phyloP scores from a whole-genome alignment of 2,329 filamentous ascomycete genomes.

The Cryphonectria japonica region DNA sequence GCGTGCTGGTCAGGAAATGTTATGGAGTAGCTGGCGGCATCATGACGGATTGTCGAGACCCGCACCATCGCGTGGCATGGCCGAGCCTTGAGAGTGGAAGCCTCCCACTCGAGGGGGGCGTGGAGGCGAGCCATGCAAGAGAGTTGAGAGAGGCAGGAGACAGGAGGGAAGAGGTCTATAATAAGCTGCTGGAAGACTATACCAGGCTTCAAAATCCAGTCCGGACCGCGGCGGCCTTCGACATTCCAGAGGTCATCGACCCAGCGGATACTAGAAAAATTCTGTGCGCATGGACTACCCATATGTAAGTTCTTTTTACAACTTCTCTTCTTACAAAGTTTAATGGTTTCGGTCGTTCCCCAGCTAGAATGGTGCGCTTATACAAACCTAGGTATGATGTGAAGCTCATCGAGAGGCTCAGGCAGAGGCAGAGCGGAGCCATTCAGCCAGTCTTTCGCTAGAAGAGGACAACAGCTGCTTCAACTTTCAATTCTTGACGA shows the following conservation, averaged over 20 bases:
- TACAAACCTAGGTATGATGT: constrained; percentile 14
- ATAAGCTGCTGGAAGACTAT: constrained; percentile 63
- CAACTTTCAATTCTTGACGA: too few relatives aligned
- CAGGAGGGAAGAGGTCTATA: constrained; percentile 54
- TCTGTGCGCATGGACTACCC: constrained; percentile 57
- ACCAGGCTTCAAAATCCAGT: constrained; percentile 66
- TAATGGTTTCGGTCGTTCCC: neutral
- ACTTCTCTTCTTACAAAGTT: neutral
- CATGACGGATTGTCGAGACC: constrained; percentile 66
- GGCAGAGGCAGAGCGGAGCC: constrained; percentile 17
- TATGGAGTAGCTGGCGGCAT: constrained; percentile 68
- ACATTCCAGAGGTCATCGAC: constrained; percentile 68
- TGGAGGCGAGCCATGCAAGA: constrained; percentile 65
- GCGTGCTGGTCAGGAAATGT: constrained; percentile 62
- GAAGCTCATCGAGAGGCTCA: constrained; percentile 21
- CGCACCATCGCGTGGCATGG: constrained; percentile 65
- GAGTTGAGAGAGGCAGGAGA: constrained; percentile 61
- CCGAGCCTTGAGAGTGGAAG: constrained; percentile 66
- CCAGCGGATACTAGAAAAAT: constrained; percentile 61
- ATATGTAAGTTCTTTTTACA: constrained; percentile 47
- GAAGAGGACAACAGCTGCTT: neutral
- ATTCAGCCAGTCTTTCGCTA: constrained; percentile 19
- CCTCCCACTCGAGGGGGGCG: constrained; percentile 65
- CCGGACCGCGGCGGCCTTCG: constrained; percentile 65
- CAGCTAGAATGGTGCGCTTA: neutral